These are phyloP conservation scores for Rhipidocladum racemiflorum DNA, from an alignment of 176 grass and related monocot species.

Conservation along the genomic window DNA sequence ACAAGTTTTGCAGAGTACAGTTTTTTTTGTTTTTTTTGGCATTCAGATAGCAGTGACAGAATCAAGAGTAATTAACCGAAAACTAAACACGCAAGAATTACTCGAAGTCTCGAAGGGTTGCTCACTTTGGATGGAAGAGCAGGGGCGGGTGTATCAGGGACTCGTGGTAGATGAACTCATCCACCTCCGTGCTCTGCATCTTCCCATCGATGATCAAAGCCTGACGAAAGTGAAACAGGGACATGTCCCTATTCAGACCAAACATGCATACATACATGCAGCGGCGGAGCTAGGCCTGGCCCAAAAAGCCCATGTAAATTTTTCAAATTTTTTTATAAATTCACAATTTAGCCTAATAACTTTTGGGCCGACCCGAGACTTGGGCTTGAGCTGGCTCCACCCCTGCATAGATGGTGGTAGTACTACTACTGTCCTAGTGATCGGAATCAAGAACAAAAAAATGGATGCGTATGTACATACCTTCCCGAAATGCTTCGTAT, in stretches of 20 bases:
- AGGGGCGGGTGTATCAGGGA: constrained; percentile 64
- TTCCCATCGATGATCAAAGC: constrained; percentile 76
- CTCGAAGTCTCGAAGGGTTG: neutral
- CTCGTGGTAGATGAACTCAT: constrained; percentile 90
- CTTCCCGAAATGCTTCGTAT: constrained; percentile 85
- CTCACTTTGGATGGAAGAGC: constrained; percentile 63
- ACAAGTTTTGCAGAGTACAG: neutral
- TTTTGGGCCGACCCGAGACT: no score
- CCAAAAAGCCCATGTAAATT: no score
- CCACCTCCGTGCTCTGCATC: constrained; percentile 78
- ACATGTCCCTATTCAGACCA: neutral
- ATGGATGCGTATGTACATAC: constrained; percentile 11
- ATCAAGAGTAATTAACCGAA: neutral
- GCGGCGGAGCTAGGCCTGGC: no score
- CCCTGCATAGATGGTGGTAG: no score
- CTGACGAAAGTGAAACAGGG: neutral
- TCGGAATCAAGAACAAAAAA: neutral
- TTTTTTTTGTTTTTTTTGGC: neutral
- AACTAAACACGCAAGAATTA: neutral
- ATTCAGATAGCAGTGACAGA: neutral
- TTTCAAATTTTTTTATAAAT: no score
- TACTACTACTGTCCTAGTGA: no score
- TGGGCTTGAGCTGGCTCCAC: no score
- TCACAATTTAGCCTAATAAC: no score
- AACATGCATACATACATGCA: neutral